Evolutionary conservation across 2,329 filamentous ascomycete genomes (phyloP), one percentile per base, ranked within the genome.

Genomic region (Arachnomyces sp.): DNA sequence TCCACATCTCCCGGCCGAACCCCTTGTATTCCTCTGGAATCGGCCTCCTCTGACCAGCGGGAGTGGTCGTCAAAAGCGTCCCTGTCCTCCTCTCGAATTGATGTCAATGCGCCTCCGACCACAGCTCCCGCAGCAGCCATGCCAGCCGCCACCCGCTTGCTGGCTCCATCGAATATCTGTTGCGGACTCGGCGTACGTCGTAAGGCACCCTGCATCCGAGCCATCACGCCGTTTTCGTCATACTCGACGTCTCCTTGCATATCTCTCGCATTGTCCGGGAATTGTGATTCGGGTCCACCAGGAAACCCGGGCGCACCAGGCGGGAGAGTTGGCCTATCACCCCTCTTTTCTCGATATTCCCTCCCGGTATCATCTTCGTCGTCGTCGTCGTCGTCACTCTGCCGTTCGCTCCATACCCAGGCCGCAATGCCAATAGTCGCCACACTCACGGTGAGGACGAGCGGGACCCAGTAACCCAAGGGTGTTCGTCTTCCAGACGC

Each of bases 341-440:
- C 51, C 39, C 46, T 51, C 13, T 52, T 43, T 31, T 42, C 34
- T 28, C 52, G 44, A 29, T 51, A 53, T 39, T 52, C 52, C 38
- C 54, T 48, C 33, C 71, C 70, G 52, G 69, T 67, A 40, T 70
- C 67, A 39, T 79, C 75, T 47, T 74, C 71, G 46, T 80, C 73
- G 42, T 77, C 74, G 39, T 80, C 75, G 18, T 88, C 82, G 39
- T 86, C 82, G 43, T 82, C 77, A 50, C 85, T 82, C 55, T 75
- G 78, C 55, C 86, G 82, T 67, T 94, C 88, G 61, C 84, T 93
- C 88, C 88, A 95, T 45, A 89, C 79, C 90, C 90, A 96, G 42
- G 87, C 87, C 38, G 82, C 89, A 35, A 94, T 68, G 28, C 89
- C 88, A 40, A 85, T 81, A 15, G 89, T 87, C 45, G 90, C 90